phyloP scores from a whole-genome alignment of 2,329 filamentous ascomycete genomes.

The Thelonectria discophora region DNA sequence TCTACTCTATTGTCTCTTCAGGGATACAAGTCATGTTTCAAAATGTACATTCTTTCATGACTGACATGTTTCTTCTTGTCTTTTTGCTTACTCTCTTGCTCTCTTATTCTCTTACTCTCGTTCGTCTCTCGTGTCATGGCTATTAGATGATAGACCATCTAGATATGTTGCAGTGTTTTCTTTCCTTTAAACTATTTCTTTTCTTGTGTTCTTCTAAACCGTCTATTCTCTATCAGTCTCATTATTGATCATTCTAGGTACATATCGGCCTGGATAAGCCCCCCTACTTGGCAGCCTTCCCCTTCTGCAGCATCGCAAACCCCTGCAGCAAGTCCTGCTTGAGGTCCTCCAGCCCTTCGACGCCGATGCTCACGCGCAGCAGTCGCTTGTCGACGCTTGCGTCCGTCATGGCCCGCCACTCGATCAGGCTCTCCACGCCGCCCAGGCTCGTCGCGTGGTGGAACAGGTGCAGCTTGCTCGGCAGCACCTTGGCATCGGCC shows the following conservation, averaged over 20 bases:
- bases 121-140: not conserved
- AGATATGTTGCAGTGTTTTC: not conserved
- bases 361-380: slow-evolving; percentile 83
- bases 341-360: slow-evolving; percentile 88
- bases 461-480: slow-evolving; percentile 82
- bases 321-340: slow-evolving; percentile 76
- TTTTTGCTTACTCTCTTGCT: slow-evolving; percentile 1
- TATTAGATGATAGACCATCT: slow-evolving; percentile 1
- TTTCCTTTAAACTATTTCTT: not conserved
- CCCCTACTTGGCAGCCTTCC: slow-evolving; percentile 7
- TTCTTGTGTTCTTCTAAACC: not conserved
- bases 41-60: not conserved
- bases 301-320: slow-evolving; percentile 62
- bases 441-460: slow-evolving; percentile 95
- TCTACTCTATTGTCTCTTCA: not conserved
- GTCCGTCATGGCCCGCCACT: slow-evolving; percentile 95
- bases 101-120: not conserved
- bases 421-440: slow-evolving; percentile 93
- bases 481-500: slow-evolving; percentile 71
- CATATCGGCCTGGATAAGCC: not conserved
- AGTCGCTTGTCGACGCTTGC: slow-evolving; percentile 73
- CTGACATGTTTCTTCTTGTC: not conserved
- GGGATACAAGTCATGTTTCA: slow-evolving; percentile 4
- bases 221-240: slow-evolving; percentile 3
- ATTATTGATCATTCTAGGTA: slow-evolving; percentile 8